These are phyloP conservation scores for Irpex sp. DNA, from an alignment of 1,284 basidiomycete species.

Conservation along the genomic window DNA sequence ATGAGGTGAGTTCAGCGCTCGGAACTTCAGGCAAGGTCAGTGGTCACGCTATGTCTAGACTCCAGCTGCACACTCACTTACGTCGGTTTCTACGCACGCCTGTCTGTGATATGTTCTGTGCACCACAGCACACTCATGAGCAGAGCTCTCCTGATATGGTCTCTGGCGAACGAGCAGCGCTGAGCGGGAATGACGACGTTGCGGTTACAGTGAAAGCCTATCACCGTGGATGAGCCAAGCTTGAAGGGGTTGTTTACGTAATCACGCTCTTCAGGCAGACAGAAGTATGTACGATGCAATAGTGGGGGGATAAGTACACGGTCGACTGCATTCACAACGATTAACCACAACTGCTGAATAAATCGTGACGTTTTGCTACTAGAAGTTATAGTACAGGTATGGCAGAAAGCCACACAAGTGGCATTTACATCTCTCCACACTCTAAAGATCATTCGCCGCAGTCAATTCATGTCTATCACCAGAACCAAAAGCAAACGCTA, in stretches of 20 bases:
- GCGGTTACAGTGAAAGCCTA: not conserved
- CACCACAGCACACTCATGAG: not conserved
- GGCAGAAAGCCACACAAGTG: not conserved
- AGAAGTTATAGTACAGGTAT: not conserved
- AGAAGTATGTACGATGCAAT: no score
- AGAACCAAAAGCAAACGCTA: constrained; percentile 5
- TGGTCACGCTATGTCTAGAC: not conserved
- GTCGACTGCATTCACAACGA: no score
- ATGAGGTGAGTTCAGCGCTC: not conserved
- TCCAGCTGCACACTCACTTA: not conserved
- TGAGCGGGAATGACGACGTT: not conserved
- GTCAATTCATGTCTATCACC: not conserved
- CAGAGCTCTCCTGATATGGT: not conserved
- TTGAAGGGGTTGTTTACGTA: not conserved
- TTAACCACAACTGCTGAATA: no score
- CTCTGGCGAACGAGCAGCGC: not conserved
- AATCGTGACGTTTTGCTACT: not conserved
- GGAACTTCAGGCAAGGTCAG: not conserved
- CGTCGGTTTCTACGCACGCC: not conserved
- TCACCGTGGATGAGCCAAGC: not conserved
- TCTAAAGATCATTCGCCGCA: constrained; percentile 33
- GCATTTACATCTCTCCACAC: constrained; percentile 53
- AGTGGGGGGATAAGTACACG: no score
- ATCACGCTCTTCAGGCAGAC: not conserved
- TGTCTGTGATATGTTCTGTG: not conserved